phyloP scores from a whole-genome alignment of 805 yeast species.

The Martiniozyma abietophila region DNA sequence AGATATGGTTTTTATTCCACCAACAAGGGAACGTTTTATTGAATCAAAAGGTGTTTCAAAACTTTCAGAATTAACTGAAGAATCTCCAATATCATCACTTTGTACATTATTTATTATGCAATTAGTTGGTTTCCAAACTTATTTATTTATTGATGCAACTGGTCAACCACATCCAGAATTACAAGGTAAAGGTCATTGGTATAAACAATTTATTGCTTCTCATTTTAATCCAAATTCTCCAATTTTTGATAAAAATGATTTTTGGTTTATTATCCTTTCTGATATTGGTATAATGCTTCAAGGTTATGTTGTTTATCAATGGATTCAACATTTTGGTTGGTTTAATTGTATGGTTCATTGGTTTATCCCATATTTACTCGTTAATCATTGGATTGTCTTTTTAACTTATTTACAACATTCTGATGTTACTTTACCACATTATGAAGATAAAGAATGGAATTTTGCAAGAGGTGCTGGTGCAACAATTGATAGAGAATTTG shows the following conservation, averaged over 20 bases:
- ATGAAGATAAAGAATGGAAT: constrained; percentile 47
- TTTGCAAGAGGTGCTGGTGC: constrained; percentile 63
- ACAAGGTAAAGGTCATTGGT: constrained; percentile 14
- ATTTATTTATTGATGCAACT: constrained; percentile 44
- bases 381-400: constrained; percentile 58
- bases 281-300: constrained; percentile 46
- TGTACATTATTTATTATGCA: constrained; percentile 41
- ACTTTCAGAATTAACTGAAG: constrained; percentile 41
- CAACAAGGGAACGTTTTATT: constrained; percentile 37
- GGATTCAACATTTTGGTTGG: constrained; percentile 39
- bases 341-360: constrained; percentile 45
- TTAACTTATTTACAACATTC: constrained; percentile 57
- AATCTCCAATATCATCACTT: constrained; percentile 43
- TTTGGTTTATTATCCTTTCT: constrained; percentile 44
- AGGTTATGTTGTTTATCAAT: constrained; percentile 37
- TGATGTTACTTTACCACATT: constrained; percentile 51
- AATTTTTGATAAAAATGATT: constrained; percentile 43
- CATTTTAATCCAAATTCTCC: constrained; percentile 51
- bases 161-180: constrained; percentile 41
- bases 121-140: constrained; percentile 43
- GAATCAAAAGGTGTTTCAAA: constrained; percentile 25
- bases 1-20: constrained; percentile 54
- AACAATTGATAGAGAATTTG: constrained; percentile 53
- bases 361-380: constrained; percentile 51
- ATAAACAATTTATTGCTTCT: constrained; percentile 32